Conservation (phyloP, 768 basidiomycete genomes). For the Serendipita vermifera region DNA sequence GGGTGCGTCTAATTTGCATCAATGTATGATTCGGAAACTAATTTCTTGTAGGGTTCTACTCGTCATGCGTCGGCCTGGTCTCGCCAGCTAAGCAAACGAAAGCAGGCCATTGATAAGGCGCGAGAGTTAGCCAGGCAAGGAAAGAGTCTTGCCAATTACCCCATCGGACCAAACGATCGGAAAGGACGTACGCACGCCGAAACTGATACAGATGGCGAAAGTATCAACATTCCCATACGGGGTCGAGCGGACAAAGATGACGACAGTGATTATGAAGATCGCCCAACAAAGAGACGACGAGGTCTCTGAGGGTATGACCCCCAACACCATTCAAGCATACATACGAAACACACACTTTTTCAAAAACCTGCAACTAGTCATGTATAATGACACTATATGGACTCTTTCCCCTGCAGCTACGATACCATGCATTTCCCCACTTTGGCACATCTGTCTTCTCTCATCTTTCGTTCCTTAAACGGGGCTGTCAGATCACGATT, state of each 20-base stretch:
- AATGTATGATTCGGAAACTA: too few species aligned
- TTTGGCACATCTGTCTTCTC: too few species aligned
- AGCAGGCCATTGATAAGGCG: constrained; percentile 4
- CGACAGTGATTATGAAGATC: background rate
- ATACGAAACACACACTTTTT: too few species aligned
- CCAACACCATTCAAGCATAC: too few species aligned
- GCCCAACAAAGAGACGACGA: background rate
- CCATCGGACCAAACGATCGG: background rate
- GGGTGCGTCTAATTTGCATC: background rate
- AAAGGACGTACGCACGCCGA: background rate
- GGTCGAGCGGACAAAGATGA: background rate
- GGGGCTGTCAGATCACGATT: too few species aligned
- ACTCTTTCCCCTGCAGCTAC: too few species aligned
- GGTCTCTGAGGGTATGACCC: background rate
- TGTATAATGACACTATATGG: too few species aligned
- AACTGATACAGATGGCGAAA: background rate
- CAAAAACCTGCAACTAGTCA: too few species aligned
- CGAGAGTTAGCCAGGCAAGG: constrained; percentile 2
- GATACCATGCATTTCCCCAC: too few species aligned
- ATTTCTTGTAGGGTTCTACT: background rate
- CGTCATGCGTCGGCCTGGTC: background rate
- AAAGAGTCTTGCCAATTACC: background rate
- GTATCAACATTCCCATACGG: background rate
- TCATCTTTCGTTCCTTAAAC: too few species aligned
- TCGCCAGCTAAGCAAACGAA: constrained; percentile 4